Percentiles rank a stretch among this genome's conserved stretches.
Evolutionary conservation across 148 eudicot species (phyloP).

Genomic region (Vaccinium corymbosum): DNA sequence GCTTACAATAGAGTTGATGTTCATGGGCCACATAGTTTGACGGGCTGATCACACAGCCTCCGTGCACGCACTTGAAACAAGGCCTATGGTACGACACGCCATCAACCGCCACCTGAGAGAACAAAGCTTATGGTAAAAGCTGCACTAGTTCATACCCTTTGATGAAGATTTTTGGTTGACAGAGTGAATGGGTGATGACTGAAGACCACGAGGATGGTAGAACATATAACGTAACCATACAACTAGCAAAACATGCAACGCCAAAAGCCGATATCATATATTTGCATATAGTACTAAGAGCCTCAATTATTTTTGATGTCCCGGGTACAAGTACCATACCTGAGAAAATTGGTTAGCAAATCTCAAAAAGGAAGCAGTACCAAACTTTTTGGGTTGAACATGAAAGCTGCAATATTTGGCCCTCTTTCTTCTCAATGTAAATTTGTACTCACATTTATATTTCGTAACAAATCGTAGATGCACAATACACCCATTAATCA

Average conservation of each 20-base stretch:
- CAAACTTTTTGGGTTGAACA: background rate
- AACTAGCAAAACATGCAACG: conserved; percentile 41
- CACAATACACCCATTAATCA: background rate
- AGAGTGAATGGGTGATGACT: no score
- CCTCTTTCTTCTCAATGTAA: background rate
- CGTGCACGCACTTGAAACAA: conserved; percentile 79
- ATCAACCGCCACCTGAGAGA: conserved; percentile 71
- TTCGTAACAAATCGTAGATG: background rate
- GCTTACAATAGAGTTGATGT: conserved; percentile 72
- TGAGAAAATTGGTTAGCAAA: background rate
- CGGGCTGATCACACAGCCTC: conserved; percentile 81
- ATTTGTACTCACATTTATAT: background rate
- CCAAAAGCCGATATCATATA: conserved; percentile 62
- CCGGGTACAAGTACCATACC: background rate
- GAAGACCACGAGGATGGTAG: no score
- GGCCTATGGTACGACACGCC: conserved; percentile 66
- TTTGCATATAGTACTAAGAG: conserved; percentile 37
- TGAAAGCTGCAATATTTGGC: background rate
- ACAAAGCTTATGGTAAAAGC: background rate
- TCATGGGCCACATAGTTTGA: conserved; percentile 84
- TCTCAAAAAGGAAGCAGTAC: background rate
- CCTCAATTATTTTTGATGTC: background rate
- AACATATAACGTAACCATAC: no score
- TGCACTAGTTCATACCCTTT: conserved; percentile 25
- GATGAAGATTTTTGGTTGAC: conserved; percentile 12